Conservation (phyloP, 2,329 filamentous ascomycete genomes). For the Apiospora saccharicola region DNA sequence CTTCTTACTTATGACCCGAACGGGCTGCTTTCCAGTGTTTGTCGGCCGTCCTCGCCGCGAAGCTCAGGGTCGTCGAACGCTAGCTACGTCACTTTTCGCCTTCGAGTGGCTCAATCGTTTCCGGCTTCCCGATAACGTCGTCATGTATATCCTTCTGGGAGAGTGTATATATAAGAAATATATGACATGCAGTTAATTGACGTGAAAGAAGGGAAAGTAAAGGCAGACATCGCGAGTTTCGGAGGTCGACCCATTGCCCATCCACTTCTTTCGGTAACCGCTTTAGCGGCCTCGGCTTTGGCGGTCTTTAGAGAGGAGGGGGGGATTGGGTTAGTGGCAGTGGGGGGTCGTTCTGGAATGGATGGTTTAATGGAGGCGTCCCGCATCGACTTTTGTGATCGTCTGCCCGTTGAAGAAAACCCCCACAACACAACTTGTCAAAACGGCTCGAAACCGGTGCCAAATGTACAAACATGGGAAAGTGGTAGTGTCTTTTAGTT, state of each 20-base stretch:
- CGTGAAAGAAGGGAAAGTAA: background rate
- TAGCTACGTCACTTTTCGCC: slow-evolving; percentile 17
- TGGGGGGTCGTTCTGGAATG: background rate
- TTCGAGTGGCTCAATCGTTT: background rate
- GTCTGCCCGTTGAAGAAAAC: background rate
- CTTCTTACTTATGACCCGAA: background rate
- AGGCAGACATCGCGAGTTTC: slow-evolving; percentile 7
- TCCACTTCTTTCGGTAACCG: slow-evolving; percentile 8
- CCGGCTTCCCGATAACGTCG: background rate
- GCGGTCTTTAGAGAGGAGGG: background rate
- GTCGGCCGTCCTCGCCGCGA: background rate
- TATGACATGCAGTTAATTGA: background rate
- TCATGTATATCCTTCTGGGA: background rate
- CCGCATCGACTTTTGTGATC: slow-evolving; percentile 6
- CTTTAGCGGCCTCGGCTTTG: background rate
- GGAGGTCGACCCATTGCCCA: background rate
- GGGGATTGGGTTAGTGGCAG: slow-evolving; percentile 10
- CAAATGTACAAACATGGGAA: background rate
- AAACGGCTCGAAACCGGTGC: slow-evolving; percentile 10
- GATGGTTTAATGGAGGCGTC: background rate
- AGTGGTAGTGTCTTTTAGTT: background rate
- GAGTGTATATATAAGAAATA: background rate
- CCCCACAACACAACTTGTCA: slow-evolving; percentile 6
- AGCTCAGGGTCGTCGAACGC: background rate
- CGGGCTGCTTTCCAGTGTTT: background rate